Evolutionary conservation across 371 early-diverging fungal species (phyloP).

Genomic region (Phascolomyces articulosus): DNA sequence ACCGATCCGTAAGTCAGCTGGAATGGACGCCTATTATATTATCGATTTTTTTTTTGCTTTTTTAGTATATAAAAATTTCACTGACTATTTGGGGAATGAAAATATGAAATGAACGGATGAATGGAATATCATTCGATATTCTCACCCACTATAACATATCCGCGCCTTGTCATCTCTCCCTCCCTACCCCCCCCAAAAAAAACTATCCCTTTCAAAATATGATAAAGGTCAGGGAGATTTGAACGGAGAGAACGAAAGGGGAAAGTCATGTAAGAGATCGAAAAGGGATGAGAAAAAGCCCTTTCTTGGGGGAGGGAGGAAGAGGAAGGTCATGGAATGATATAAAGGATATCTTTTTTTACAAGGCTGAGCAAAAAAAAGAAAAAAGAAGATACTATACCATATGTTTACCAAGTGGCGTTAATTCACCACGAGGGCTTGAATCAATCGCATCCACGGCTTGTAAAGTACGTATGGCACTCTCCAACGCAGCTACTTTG

Average conservation of each 20-base stretch:
- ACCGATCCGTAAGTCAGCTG: conserved; percentile 88
- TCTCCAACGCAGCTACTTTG: conserved; percentile 59
- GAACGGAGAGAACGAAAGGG: not conserved
- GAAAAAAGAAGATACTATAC: too few species aligned
- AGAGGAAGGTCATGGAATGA: too few species aligned
- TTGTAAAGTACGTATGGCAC: conserved; percentile 60
- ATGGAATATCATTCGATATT: too few species aligned
- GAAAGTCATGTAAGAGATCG: not conserved
- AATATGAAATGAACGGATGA: too few species aligned
- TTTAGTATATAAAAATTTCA: too few species aligned
- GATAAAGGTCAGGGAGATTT: not conserved
- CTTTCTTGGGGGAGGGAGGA: too few species aligned
- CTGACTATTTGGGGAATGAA: too few species aligned
- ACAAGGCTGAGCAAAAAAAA: not conserved
- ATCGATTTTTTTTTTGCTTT: not conserved
- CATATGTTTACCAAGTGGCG: conserved; percentile 89
- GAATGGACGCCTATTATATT: conserved; percentile 65
- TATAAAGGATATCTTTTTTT: not conserved
- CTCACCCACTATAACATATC: too few species aligned
- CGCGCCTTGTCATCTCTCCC: too few species aligned
- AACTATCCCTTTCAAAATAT: too few species aligned
- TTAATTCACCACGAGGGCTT: conserved; percentile 59
- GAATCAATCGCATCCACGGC: conserved; percentile 64
- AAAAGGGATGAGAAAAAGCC: too few species aligned
- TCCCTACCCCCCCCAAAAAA: too few species aligned